These are phyloP conservation scores for Aegilops sharonensis DNA, from an alignment of 176 grass and related monocot genomes.

Conservation along the genomic window DNA sequence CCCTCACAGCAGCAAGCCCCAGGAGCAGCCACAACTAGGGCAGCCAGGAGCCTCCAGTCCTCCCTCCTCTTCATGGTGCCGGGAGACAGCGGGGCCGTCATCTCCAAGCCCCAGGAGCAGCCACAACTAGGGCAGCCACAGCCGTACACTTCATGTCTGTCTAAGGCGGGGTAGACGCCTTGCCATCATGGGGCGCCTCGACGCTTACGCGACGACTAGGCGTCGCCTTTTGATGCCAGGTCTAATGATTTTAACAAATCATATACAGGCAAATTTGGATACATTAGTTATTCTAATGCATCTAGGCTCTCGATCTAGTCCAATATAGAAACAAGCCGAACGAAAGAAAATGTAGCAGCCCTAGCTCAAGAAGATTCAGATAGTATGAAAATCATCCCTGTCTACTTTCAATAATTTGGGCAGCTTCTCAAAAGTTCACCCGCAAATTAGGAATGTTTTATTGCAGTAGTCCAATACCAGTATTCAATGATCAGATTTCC, in stretches of 20 bases:
- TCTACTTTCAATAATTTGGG: background rate
- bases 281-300: background rate
- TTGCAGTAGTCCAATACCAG: background rate
- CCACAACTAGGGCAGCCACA: too few relatives aligned
- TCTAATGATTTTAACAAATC: background rate
- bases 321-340: background rate
- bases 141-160: too few relatives aligned
- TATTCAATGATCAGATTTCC: background rate
- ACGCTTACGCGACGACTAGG: too few relatives aligned
- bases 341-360: background rate
- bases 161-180: too few relatives aligned
- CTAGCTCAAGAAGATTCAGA: slow-evolving; percentile 8
- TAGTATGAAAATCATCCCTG: background rate
- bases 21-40: too few relatives aligned
- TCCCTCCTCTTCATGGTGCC: too few relatives aligned
- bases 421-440: background rate
- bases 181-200: too few relatives aligned
- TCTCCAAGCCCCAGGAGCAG: too few relatives aligned
- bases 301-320: slow-evolving; percentile 1
- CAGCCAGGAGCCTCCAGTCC: too few relatives aligned
- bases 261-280: background rate
- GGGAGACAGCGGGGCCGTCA: too few relatives aligned
- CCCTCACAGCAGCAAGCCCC: too few relatives aligned
- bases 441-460: background rate
- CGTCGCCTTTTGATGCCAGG: background rate